Percentiles rank a stretch among this genome's conserved stretches.
phyloP scores from a whole-genome alignment of 768 basidiomycete species.

The Fomitopsis serialis region DNA sequence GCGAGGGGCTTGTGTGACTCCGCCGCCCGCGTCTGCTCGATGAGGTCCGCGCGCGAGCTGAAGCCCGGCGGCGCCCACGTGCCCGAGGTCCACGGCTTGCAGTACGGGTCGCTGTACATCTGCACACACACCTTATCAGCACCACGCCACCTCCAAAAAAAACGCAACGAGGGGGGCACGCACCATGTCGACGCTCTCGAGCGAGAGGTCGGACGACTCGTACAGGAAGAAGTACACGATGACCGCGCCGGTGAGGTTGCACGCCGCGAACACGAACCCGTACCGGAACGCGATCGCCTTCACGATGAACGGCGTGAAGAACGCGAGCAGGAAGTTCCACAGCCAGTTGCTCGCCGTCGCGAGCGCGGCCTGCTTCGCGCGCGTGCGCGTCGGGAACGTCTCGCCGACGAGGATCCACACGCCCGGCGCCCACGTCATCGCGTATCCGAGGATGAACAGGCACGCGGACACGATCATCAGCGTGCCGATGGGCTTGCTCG shows the following conservation, averaged over 20 bases:
- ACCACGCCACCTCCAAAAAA: background rate
- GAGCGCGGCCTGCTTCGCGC: constrained; percentile 66
- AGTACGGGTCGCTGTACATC: constrained; percentile 62
- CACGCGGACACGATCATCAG: constrained; percentile 56
- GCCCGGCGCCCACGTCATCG: constrained; percentile 69
- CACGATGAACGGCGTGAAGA: constrained; percentile 75
- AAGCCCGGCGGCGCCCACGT: constrained; percentile 59
- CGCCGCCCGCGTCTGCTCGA: constrained; percentile 36
- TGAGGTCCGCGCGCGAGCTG: constrained; percentile 37
- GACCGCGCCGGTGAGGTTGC: constrained; percentile 53
- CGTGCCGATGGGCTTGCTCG: constrained; percentile 45
- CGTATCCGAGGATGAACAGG: constrained; percentile 67
- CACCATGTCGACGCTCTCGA: constrained; percentile 60
- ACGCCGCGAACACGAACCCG: constrained; percentile 69
- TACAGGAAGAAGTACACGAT: constrained; percentile 74
- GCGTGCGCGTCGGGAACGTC: constrained; percentile 68
- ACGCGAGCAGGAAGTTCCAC: constrained; percentile 68
- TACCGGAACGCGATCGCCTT: constrained; percentile 51
- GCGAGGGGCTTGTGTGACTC: constrained; percentile 31
- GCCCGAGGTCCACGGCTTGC: constrained; percentile 62
- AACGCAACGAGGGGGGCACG: constrained; percentile 12
- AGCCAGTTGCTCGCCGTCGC: constrained; percentile 62
- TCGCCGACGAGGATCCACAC: constrained; percentile 78
- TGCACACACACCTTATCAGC: background rate
- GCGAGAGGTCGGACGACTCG: constrained; percentile 59